A percentile compares a stretch with the other conserved stretches of the same genome.
Conservation (phyloP, 441 rosid species). For the Adansonia gregorii region DNA sequence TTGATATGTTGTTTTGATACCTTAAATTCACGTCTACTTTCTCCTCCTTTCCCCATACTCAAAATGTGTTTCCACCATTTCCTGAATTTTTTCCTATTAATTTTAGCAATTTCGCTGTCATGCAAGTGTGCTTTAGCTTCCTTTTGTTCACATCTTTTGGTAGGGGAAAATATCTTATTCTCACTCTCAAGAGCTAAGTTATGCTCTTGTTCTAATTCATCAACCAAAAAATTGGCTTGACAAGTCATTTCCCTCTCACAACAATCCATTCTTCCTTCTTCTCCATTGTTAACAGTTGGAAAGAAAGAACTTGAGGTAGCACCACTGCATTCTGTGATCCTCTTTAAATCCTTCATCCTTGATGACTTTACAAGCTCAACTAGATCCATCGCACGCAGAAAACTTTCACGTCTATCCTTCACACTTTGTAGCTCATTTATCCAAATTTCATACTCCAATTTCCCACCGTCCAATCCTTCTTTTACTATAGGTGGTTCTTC, state of each 20-base stretch:
- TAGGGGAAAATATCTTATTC: constrained; percentile 22
- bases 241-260: constrained; percentile 46
- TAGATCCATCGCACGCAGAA: constrained; percentile 58
- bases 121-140: constrained; percentile 30
- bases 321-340: constrained; percentile 48
- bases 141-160: constrained; percentile 29
- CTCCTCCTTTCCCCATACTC: constrained; percentile 31
- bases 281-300: constrained; percentile 30
- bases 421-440: constrained; percentile 65
- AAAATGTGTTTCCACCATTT: constrained; percentile 60
- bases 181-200: constrained; percentile 29
- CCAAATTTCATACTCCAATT: constrained; percentile 60
- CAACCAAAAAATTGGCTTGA: constrained; percentile 42
- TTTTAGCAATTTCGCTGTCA: constrained; percentile 29
- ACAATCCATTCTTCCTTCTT: constrained; percentile 35
- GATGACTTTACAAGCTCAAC: constrained; percentile 28
- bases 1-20: constrained; percentile 23
- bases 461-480: constrained; percentile 26
- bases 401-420: constrained; percentile 61
- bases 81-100: constrained; percentile 41
- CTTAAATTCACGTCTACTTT: constrained; percentile 20
- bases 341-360: constrained; percentile 35
- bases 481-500: constrained; percentile 37
- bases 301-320: constrained; percentile 48
- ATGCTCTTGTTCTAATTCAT: constrained; percentile 38